Percentiles rank a stretch among this genome's conserved stretches.
Evolutionary conservation across 768 basidiomycete genomes (phyloP).

Genomic region (Arthromyces matolae): DNA sequence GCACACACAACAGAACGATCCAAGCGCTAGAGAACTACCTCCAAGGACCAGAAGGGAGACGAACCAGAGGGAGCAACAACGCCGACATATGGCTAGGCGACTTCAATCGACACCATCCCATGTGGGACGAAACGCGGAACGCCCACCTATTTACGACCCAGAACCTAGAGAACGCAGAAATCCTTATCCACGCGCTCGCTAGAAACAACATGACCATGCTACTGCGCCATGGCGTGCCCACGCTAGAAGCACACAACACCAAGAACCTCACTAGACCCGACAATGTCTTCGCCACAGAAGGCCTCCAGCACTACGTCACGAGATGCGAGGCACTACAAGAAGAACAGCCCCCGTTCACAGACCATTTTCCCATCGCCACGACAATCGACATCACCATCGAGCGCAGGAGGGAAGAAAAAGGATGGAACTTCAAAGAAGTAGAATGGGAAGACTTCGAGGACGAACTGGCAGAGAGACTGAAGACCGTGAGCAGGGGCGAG

Average conservation of each 20-base stretch:
- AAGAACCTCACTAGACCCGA: constrained; percentile 37
- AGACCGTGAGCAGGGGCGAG: neutral
- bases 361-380: constrained; percentile 39
- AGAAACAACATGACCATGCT: constrained; percentile 30
- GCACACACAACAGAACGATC: constrained; percentile 19
- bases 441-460: constrained; percentile 30
- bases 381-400: constrained; percentile 19
- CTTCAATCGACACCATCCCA: constrained; percentile 40
- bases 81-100: constrained; percentile 30
- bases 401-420: neutral
- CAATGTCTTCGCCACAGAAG: constrained; percentile 36
- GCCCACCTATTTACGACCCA: constrained; percentile 31
- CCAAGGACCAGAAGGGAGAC: neutral
- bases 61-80: neutral
- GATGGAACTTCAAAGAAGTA: constrained; percentile 23
- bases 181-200: constrained; percentile 18
- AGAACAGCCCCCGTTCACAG: constrained; percentile 23
- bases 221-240: constrained; percentile 32
- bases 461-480: constrained; percentile 10
- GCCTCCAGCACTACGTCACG: constrained; percentile 7
- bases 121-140: constrained; percentile 34
- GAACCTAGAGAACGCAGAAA: constrained; percentile 19
- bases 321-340: constrained; percentile 5
- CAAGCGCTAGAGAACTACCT: constrained; percentile 9
- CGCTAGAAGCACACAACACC: constrained; percentile 23